A percentile compares a stretch with the other conserved stretches of the same genome.
phyloP scores from a whole-genome alignment of 306 rosid genomes.

The Sesbania bispinosa region DNA sequence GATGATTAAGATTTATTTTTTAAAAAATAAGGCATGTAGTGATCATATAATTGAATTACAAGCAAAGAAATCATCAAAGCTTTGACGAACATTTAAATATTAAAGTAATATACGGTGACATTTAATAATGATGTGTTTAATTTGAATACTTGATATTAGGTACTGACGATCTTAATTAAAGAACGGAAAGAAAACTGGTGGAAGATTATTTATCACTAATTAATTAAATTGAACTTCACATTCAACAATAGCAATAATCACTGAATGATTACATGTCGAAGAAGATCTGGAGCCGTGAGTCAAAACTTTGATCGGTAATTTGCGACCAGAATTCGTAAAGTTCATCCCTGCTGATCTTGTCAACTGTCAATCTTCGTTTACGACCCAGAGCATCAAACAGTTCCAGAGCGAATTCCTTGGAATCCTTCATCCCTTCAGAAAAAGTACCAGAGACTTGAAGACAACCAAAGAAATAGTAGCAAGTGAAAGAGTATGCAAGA shows the following conservation, averaged over 20 bases:
- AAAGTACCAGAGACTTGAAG: conserved; percentile 75
- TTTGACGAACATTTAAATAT: conserved; percentile 27
- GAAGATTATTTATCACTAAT: conserved; percentile 36
- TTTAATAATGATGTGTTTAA: conserved; percentile 69
- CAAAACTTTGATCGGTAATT: conserved; percentile 93
- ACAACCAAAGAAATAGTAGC: conserved; percentile 25
- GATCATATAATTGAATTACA: conserved; percentile 40
- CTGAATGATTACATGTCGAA: conserved; percentile 77
- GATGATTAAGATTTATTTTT: conserved; percentile 1
- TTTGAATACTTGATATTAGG: conserved; percentile 76
- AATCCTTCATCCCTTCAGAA: conserved; percentile 79
- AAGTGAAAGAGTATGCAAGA: neutral
- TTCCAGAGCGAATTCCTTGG: conserved; percentile 86
- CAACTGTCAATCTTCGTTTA: conserved; percentile 69
- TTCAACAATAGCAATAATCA: conserved; percentile 45
- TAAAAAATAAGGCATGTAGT: conserved; percentile 38
- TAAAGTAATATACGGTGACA: conserved; percentile 36
- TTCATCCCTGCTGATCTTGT: conserved; percentile 71
- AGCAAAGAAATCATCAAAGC: conserved; percentile 36
- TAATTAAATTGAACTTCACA: conserved; percentile 34
- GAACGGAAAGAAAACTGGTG: neutral
- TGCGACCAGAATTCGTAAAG: conserved; percentile 87
- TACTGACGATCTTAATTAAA: conserved; percentile 43
- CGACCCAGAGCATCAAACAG: conserved; percentile 84
- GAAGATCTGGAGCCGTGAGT: conserved; percentile 96